phyloP scores from a whole-genome alignment of 2,329 filamentous ascomycete genomes.

The Microcyclospora pomicola region DNA sequence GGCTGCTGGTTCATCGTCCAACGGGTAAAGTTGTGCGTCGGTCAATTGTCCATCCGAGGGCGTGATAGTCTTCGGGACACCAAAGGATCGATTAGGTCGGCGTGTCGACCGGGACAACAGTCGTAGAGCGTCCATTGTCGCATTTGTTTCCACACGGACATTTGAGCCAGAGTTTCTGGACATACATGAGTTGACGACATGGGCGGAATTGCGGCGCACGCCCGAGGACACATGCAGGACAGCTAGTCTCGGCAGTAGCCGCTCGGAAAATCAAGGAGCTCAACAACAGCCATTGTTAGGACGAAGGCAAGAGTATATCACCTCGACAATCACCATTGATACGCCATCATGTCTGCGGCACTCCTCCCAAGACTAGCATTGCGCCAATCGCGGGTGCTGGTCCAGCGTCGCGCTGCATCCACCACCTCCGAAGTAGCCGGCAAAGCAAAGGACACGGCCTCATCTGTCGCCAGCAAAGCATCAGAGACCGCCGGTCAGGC shows the following conservation, averaged over 20 bases:
- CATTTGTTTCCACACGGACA: neutral
- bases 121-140: constrained; percentile 56
- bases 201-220: no score
- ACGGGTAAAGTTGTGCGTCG: constrained; percentile 52
- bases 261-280: constrained; percentile 6
- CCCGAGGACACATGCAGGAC: neutral
- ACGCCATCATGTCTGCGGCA: constrained; percentile 30
- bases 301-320: no score
- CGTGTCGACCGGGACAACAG: constrained; percentile 59
- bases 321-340: constrained; percentile 5
- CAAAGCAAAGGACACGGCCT: constrained; percentile 32
- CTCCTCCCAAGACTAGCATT: constrained; percentile 33
- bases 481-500: constrained; percentile 43
- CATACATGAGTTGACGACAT: neutral
- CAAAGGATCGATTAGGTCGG: constrained; percentile 26
- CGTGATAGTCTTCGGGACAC: constrained; percentile 31
- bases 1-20: constrained; percentile 15
- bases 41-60: constrained; percentile 51
- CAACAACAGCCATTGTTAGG: constrained; percentile 7
- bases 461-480: constrained; percentile 17
- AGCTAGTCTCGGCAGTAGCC: neutral
- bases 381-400: constrained; percentile 29
- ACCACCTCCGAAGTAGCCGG: constrained; percentile 33
- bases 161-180: neutral
- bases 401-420: constrained; percentile 36